phyloP scores from a whole-genome alignment of 2,329 filamentous ascomycete species.

The Apiospora kogelbergensis region DNA sequence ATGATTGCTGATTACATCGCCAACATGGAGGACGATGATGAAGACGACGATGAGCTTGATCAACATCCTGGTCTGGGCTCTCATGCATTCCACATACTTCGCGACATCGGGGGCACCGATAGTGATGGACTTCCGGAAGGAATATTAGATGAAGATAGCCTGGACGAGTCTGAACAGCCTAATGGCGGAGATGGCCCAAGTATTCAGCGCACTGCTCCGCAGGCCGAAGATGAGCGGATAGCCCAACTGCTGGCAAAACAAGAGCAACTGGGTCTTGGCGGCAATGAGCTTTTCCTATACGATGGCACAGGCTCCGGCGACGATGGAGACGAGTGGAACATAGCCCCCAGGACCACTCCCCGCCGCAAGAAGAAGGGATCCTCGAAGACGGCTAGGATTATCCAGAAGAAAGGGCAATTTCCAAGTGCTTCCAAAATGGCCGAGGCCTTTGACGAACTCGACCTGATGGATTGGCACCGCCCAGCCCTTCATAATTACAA shows the following conservation, averaged over 20 bases:
- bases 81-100: slow-evolving; percentile 28
- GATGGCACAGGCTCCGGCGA: slow-evolving; percentile 44
- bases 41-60: slow-evolving; percentile 24
- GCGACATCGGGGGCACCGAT: slow-evolving; percentile 46
- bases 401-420: slow-evolving; percentile 32
- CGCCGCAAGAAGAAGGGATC: slow-evolving; percentile 29
- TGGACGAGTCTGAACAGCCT: slow-evolving; percentile 33
- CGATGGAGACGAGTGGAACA: slow-evolving; percentile 27
- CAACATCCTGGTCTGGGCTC: slow-evolving; percentile 22
- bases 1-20: slow-evolving; percentile 70
- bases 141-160: slow-evolving; percentile 33
- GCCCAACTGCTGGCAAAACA: slow-evolving; percentile 62
- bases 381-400: slow-evolving; percentile 23
- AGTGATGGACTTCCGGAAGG: slow-evolving; percentile 34
- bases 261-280: slow-evolving; percentile 61
- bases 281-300: slow-evolving; percentile 58
- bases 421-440: slow-evolving; percentile 41
- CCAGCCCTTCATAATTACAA: slow-evolving; percentile 64
- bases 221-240: slow-evolving; percentile 59
- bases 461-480: slow-evolving; percentile 80
- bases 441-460: slow-evolving; percentile 66
- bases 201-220: slow-evolving; percentile 28
- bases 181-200: slow-evolving; percentile 38
- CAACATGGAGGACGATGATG: slow-evolving; percentile 51
- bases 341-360: slow-evolving; percentile 21